Base-by-base conservation (phyloP, 2,329 filamentous ascomycete species). In the Fusarium beomiforme region DNA sequence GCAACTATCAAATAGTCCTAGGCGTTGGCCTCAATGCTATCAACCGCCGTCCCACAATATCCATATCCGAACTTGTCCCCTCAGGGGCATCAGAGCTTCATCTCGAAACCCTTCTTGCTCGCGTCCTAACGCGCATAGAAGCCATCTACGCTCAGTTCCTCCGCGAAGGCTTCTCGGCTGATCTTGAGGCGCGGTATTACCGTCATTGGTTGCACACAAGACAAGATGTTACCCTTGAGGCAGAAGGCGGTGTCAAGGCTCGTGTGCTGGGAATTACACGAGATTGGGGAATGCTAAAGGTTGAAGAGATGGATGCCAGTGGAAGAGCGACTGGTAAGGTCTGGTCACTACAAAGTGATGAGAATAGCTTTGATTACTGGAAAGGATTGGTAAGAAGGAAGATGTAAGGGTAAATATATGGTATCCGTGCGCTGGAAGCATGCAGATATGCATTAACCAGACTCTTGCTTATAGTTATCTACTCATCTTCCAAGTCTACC, bases 301-400 rank as follows among this genome's bases (percentile, higher is more conserved):
- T 91, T 1, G 93, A 98, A 80, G 95, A 98, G 84, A 81, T 97
- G 57, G 91, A 90, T 5, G 88, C 85, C 79, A 88, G 92, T 64
- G 93, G 94, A 69, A 85, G 90, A 57, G 84, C 86, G 4, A 97
- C 93, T 1, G 95, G 95, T 0, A 92, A 88, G 81, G 85, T 92
- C 53, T 95, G 92, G 88, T 89, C 92, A 75, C 82, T 99, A 81
- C 95, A 98, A 84, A 98, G 94, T 80, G 96, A 99, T 80, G 94
- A 95, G 79, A 99, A 99, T 78, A 98, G 95, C 80, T 99, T 99
- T 84, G 96, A 99, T 82, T 99, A 97, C 80, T 97, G 97, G 83
- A 93, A 89, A 78, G 96, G 96, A 0, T 78, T 99, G 76, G 84
- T 99, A 23, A 93, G 90, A 84, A 88, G 91, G 76, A 98, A 97